Base-by-base conservation (phyloP, 2,329 filamentous ascomycete genomes). In the Alternaria sp. region DNA sequence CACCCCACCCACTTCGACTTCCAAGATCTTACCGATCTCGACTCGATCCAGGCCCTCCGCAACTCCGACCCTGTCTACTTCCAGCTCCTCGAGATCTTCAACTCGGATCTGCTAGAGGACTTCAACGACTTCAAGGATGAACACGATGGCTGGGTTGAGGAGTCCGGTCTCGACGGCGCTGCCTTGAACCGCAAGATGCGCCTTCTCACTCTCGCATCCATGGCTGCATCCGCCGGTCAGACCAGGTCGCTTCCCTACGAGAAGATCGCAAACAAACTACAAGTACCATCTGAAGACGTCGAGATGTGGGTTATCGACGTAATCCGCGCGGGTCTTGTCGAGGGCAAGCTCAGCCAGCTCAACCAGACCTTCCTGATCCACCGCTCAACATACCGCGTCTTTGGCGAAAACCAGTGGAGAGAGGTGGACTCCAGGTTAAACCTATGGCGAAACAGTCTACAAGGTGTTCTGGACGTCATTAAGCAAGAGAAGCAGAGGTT, bases 231-330 rank as follows among this genome's bases (percentile, higher is more conserved):
- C 69, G 91, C 91, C 27, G 77, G 79, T 22, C 90, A 91, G 63
- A 92, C 89, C 74, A 92, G 94, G 74, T 93, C 95, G 75, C 90
- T 99, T 54, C 90, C 94, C 63, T 99, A 99, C 82, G 85, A 86
- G 68, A 87, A 87, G 75, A 97, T 99, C 76, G 88, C 91, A 67
- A 90, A 90, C 77, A 91, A 93, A 6, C 88, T 99, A 48, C 91
- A 95, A 81, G 89, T 99, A 57, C 89, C 92, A 46, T 77, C 83
- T 48, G 89, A 92, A 66, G 93, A 98, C 66, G 93, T 98, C 43
- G 95, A 99, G 86, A 91, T 94, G 86, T 99, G 95, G 95, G 93
- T 96, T 69, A 99, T 99, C 75, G 95, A 99, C 79, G 94, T 96
- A 70, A 97, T 99, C 82, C 92, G 95, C 70, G 93, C 94, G 49